Percentiles rank a stretch among this genome's conserved stretches.
Evolutionary conservation across 768 basidiomycete genomes (phyloP).

Genomic region (Boletus reticulatus): DNA sequence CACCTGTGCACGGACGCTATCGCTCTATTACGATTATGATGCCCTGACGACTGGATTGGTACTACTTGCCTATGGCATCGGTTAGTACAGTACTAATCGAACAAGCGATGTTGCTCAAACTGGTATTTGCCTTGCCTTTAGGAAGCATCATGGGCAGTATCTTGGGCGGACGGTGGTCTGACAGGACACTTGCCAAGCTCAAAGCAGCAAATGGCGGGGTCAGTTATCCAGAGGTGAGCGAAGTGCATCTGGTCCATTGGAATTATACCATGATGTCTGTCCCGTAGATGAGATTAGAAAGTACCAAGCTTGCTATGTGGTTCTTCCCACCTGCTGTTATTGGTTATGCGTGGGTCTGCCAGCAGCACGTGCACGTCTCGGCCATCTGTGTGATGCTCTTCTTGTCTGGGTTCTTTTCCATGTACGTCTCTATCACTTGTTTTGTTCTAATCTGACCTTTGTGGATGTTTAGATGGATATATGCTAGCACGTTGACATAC

Average conservation of each 20-base stretch:
- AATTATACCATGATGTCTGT: not conserved
- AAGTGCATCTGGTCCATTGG: too few species aligned
- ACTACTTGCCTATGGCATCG: constrained; percentile 70
- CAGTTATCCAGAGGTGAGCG: constrained; percentile 62
- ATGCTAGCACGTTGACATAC: constrained; percentile 75
- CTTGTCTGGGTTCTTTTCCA: constrained; percentile 66
- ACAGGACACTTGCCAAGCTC: constrained; percentile 44
- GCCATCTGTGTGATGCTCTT: constrained; percentile 76
- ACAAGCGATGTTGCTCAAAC: not conserved
- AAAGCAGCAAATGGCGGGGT: constrained; percentile 48
- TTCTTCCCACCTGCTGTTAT: constrained; percentile 55
- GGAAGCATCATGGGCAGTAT: constrained; percentile 56
- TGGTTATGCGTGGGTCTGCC: constrained; percentile 76
- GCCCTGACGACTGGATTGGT: constrained; percentile 79
- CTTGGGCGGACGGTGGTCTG: constrained; percentile 62
- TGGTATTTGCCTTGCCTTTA: not conserved
- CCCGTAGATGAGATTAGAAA: constrained; percentile 71
- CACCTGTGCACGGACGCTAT: constrained; percentile 72
- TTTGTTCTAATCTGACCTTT: not conserved
- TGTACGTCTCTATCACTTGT: constrained; percentile 44
- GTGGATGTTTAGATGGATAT: constrained; percentile 47
- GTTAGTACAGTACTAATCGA: constrained; percentile 32
- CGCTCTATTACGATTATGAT: constrained; percentile 60
- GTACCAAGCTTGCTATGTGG: constrained; percentile 56
- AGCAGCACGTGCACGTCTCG: constrained; percentile 61